phyloP scores from a whole-genome alignment of 2,329 filamentous ascomycete genomes.

The Piedraia hortae region DNA sequence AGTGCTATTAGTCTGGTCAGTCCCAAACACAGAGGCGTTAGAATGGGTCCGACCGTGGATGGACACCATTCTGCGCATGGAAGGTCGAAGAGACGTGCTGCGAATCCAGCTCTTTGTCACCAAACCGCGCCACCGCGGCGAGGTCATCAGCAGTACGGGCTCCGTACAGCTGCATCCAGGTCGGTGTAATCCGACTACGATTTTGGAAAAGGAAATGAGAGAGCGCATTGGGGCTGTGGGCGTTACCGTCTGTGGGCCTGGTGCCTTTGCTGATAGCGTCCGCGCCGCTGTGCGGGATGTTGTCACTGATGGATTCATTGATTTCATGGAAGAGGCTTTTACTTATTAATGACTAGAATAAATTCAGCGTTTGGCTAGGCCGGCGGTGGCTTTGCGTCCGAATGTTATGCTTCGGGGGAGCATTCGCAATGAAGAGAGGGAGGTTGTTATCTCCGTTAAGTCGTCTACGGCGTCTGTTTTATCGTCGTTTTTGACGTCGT shows the following conservation, averaged over 20 bases:
- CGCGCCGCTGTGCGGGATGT: slow-evolving; percentile 24
- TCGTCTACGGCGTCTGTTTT: slow-evolving; percentile 2
- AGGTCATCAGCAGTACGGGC: slow-evolving; percentile 28
- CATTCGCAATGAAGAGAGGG: slow-evolving; percentile 6
- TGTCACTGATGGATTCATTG: slow-evolving; percentile 25
- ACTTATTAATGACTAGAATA: slow-evolving; percentile 21
- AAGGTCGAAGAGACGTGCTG: slow-evolving; percentile 29
- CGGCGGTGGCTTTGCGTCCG: slow-evolving; percentile 3
- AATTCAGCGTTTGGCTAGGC: slow-evolving; percentile 4
- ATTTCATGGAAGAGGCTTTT: slow-evolving; percentile 39
- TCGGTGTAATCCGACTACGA: slow-evolving; percentile 25
- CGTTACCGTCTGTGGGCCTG: slow-evolving; percentile 35
- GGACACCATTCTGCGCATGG: slow-evolving; percentile 33
- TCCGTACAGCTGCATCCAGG: slow-evolving; percentile 35
- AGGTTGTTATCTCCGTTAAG: slow-evolving; percentile 3
- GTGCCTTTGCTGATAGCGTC: slow-evolving; percentile 34
- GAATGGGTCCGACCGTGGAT: slow-evolving; percentile 39
- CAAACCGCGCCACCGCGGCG: slow-evolving; percentile 25
- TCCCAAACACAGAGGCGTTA: slow-evolving; percentile 40
- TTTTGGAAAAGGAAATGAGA: slow-evolving; percentile 29
- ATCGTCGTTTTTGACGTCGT: not conserved
- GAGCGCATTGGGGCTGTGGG: slow-evolving; percentile 27
- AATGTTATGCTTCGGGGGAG: slow-evolving; percentile 6
- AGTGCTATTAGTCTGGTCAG: slow-evolving; percentile 50
- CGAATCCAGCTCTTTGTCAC: slow-evolving; percentile 35